Evolutionary conservation across 805 yeast species (phyloP).

Genomic region (Kluyveromyces wickerhamii): DNA sequence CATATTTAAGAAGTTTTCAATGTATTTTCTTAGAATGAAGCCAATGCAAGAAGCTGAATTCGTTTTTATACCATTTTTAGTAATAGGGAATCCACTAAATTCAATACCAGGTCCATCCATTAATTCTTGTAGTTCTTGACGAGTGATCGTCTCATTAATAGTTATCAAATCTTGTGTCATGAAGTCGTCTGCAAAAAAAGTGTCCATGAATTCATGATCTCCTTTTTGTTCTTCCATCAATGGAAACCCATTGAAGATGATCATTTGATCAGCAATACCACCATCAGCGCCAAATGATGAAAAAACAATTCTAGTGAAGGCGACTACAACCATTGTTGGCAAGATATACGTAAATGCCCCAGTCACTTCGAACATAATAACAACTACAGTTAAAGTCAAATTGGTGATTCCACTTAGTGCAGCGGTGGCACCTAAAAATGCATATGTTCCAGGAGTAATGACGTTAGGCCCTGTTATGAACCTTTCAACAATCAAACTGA

Average conservation of each 20-base stretch:
- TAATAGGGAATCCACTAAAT: constrained; percentile 48
- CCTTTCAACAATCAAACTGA: constrained; percentile 65
- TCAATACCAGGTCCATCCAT: constrained; percentile 26
- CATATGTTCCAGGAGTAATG: constrained; percentile 90
- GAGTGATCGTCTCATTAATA: constrained; percentile 18
- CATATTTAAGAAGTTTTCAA: not conserved
- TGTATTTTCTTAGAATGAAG: constrained; percentile 19
- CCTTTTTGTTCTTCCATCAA: constrained; percentile 61
- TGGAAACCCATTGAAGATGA: constrained; percentile 81
- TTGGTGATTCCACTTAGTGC: constrained; percentile 92
- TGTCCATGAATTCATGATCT: constrained; percentile 47
- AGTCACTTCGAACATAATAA: constrained; percentile 91
- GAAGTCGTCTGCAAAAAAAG: constrained; percentile 42
- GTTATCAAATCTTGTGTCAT: constrained; percentile 43
- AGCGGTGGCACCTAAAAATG: constrained; percentile 94
- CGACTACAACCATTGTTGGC: constrained; percentile 95
- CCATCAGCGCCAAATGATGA: constrained; percentile 63
- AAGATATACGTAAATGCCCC: constrained; percentile 89
- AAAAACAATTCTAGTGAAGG: constrained; percentile 72
- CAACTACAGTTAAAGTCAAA: constrained; percentile 84
- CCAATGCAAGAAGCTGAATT: constrained; percentile 37
- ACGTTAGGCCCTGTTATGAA: constrained; percentile 41
- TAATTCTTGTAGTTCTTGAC: constrained; percentile 21
- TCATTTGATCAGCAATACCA: constrained; percentile 96
- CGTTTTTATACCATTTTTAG: constrained; percentile 30